phyloP scores from a whole-genome alignment of 306 rosid species.

The Sechiopsis laciniata region DNA sequence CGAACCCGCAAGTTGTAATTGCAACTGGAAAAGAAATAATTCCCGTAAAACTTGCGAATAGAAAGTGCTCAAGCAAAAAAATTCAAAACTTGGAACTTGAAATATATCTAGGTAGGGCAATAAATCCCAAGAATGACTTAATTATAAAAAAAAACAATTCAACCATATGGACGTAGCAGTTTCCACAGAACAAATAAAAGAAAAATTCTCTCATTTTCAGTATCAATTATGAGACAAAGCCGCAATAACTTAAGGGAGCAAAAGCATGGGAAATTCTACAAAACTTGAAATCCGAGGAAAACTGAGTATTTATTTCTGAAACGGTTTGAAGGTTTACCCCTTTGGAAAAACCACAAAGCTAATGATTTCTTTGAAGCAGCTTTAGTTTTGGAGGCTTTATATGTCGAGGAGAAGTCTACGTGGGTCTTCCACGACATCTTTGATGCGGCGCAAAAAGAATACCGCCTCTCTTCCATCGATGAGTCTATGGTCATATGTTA shows the following conservation, averaged over 20 bases:
- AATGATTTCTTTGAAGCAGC: not conserved
- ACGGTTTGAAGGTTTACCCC: conserved; percentile 14
- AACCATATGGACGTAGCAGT: conserved; percentile 11
- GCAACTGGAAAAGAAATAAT: no score
- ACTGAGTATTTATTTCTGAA: conserved; percentile 25
- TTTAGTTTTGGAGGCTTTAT: conserved; percentile 24
- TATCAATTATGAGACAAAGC: conserved; percentile 16
- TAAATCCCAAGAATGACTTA: not conserved
- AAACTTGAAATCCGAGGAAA: conserved; percentile 26
- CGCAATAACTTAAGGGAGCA: conserved; percentile 4
- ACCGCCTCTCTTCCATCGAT: conserved; percentile 95
- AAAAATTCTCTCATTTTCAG: conserved; percentile 19
- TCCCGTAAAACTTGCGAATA: no score
- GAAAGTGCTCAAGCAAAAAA: no score
- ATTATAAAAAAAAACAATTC: not conserved
- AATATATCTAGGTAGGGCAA: not conserved
- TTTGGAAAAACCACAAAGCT: conserved; percentile 11
- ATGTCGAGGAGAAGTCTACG: conserved; percentile 73
- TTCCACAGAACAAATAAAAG: conserved; percentile 13
- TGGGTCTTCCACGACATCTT: conserved; percentile 70
- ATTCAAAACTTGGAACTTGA: not conserved
- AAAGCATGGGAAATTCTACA: conserved; percentile 20
- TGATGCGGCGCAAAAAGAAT: conserved; percentile 69
- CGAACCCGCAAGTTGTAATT: no score
- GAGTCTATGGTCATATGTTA: conserved; percentile 76